These are phyloP conservation scores for Mycena floridula DNA, from an alignment of 768 basidiomycete genomes.

Conservation along the genomic window DNA sequence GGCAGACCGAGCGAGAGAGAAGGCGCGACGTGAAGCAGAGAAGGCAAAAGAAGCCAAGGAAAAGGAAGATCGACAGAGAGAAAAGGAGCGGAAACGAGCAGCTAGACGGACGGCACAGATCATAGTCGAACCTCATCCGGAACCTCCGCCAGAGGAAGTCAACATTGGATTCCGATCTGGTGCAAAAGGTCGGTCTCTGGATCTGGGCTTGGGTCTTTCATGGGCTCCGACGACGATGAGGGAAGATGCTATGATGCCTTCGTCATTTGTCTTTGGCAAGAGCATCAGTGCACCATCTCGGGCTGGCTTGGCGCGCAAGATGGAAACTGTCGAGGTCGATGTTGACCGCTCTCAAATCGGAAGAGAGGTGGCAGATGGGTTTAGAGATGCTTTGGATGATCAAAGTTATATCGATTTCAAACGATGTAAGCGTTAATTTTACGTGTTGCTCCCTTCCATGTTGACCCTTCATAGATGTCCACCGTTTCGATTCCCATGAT, in stretches of 20 bases:
- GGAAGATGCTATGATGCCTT: slow-evolving; percentile 59
- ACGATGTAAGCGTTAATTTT: slow-evolving; percentile 46
- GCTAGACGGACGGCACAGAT: background rate
- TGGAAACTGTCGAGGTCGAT: slow-evolving; percentile 18
- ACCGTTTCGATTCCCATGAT: slow-evolving; percentile 65
- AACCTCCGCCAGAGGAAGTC: slow-evolving; percentile 6
- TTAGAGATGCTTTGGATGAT: slow-evolving; percentile 39
- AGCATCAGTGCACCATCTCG: slow-evolving; percentile 23
- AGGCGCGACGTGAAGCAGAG: slow-evolving; percentile 10
- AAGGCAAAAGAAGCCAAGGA: slow-evolving; percentile 20
- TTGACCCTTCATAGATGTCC: slow-evolving; percentile 45
- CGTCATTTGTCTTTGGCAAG: slow-evolving; percentile 29
- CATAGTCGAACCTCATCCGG: slow-evolving; percentile 3
- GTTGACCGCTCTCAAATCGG: slow-evolving; percentile 29
- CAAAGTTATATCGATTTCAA: slow-evolving; percentile 48
- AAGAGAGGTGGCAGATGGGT: slow-evolving; percentile 41
- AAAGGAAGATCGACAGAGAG: slow-evolving; percentile 14
- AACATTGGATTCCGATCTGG: slow-evolving; percentile 34
- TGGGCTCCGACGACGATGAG: slow-evolving; percentile 69
- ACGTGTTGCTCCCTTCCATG: slow-evolving; percentile 2
- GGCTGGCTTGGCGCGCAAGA: slow-evolving; percentile 14
- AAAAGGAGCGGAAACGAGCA: slow-evolving; percentile 10
- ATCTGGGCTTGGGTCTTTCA: slow-evolving; percentile 60
- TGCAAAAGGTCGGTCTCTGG: slow-evolving; percentile 63
- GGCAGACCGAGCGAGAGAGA: slow-evolving; percentile 19